Evolutionary conservation across 176 grass and related monocot genomes (phyloP), one percentile per base, ranked within the genome.

Genomic region (Carex cristatella): DNA sequence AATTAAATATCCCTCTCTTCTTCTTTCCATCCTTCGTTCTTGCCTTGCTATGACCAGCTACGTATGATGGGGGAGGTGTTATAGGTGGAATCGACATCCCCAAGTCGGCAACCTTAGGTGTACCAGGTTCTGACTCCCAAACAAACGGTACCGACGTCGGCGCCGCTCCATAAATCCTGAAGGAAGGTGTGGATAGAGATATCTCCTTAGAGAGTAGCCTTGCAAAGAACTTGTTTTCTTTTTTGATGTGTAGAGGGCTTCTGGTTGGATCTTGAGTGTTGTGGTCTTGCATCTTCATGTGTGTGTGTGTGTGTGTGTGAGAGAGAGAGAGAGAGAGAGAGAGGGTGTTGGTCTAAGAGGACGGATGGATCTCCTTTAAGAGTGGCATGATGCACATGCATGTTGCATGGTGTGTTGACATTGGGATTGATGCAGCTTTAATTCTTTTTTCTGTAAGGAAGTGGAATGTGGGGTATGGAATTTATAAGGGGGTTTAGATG

Each of bases 101-200:
- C 5, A 18, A 46, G 18, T 51, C 58, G 51, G 88, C 65, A 2
- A 76, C 84, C 76, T 92, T 93, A 30, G 95, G 95, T 23, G 87
- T 98, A 60, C 95, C 95, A 3, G 95, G 95, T 74, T 94, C 78
- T 5, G 95, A 87, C 95, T 98, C 95, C 95, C 95, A 98, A 5
- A 87, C 49, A 76, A 98, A 98, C 35, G 95, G 95, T 64, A 98
- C 95, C 14, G 95, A 89, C 4, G 87, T 88, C 0, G 92, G 85
- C 49, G 86, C 89, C 2, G 84, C 84, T 80, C 91, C 86, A 77
- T 96, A 93, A 89, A 94, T 86, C 19, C 92, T 87, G 85, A 94
- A 94, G 51, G 92, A 94, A 16, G 85, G 91, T 59, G 75, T 90
- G 37, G 89, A 83, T 53, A 69, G 79, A 16, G 94, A 92, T 83